Base-by-base conservation (phyloP, 768 basidiomycete species). In the Plicaturopsis crispa region DNA sequence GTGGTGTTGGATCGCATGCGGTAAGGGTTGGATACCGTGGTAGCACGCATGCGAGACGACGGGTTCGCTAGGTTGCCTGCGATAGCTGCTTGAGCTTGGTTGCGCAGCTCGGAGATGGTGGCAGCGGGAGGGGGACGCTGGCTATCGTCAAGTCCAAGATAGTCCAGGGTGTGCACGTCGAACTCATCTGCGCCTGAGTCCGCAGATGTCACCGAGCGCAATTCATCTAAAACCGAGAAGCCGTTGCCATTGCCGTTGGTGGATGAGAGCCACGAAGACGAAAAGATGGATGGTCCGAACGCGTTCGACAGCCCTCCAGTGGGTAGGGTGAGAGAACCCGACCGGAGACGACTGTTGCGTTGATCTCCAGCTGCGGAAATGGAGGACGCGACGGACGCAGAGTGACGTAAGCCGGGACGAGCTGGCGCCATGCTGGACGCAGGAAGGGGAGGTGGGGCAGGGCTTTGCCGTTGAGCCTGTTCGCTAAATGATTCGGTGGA, bases 161-260 rank as follows among this genome's bases (percentile, higher is more conserved):
- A 97, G 60, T 96, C 93, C 44, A 98, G 75, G 19, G 94, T 97
- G 54, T 91, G 89, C 32, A 92, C 86, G 50, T 91, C 86, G 57
- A 89, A 87, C 35, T 90, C 84, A 38, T 96, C 93, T 17, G 75
- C 69, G n/a, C 69, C 75, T 14, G 83, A 83, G 55, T 88, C 85
- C 45, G 77, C 76, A 31, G 86, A 88, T 20, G 78, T 75, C 32
- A 83, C 80, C 33, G 86, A 86, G 46, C 84, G 83, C 50, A 87
- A 60, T 58, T 91, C 89, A 42, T 90, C 88, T 51, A 88, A 65
- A 48, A 76, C 70, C 24, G 78, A 68, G 46, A 80, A 76, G 17
- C 76, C 75, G 38, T 71, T 67, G 35, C 70, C 68, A 49, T 63
- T 62, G 40, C 69, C 65, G 54, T 73, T 77, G 51, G 75, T 60